Percentiles rank a stretch among this genome's conserved stretches.
These are phyloP conservation scores for Colletotrichum gigasporum DNA, from an alignment of 2,329 filamentous ascomycete genomes.

Conservation along the genomic window DNA sequence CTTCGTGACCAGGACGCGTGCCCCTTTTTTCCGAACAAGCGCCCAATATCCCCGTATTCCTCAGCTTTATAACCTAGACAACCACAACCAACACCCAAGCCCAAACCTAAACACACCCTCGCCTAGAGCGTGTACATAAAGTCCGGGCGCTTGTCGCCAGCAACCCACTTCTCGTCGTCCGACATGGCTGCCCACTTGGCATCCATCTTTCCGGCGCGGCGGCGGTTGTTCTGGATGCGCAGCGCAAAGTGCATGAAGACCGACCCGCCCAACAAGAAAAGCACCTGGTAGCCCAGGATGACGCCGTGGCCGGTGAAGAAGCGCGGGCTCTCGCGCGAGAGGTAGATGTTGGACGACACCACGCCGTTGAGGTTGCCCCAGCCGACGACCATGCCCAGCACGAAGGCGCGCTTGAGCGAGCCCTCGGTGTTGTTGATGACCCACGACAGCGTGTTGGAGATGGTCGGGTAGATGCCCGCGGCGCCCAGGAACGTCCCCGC, in stretches of 20 bases:
- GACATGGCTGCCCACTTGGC: conserved; percentile 64
- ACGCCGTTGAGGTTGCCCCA: conserved; percentile 82
- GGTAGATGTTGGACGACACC: conserved; percentile 74
- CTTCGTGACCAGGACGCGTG: background rate
- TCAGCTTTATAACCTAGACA: too few relatives aligned
- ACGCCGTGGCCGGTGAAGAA: conserved; percentile 65
- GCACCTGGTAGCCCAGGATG: conserved; percentile 70
- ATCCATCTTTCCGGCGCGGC: conserved; percentile 64
- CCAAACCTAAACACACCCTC: too few relatives aligned
- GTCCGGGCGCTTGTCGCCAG: conserved; percentile 62
- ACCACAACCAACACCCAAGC: too few relatives aligned
- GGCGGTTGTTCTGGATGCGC: conserved; percentile 66
- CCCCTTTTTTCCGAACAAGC: background rate
- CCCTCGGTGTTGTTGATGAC: conserved; percentile 74
- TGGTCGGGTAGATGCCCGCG: conserved; percentile 75
- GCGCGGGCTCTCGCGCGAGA: conserved; percentile 39
- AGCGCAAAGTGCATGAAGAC: conserved; percentile 69
- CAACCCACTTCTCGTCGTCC: conserved; percentile 61
- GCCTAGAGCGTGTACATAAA: conserved; percentile 44
- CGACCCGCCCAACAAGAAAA: conserved; percentile 72
- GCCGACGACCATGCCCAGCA: conserved; percentile 77
- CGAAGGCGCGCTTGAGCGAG: conserved; percentile 72
- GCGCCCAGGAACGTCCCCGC: conserved; percentile 76
- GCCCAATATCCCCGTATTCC: too few relatives aligned
- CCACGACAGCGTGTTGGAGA: conserved; percentile 78